Evolutionary conservation across 495 filamentous ascomycete species (phyloP).

Genomic region (Acidiella bohemica): DNA sequence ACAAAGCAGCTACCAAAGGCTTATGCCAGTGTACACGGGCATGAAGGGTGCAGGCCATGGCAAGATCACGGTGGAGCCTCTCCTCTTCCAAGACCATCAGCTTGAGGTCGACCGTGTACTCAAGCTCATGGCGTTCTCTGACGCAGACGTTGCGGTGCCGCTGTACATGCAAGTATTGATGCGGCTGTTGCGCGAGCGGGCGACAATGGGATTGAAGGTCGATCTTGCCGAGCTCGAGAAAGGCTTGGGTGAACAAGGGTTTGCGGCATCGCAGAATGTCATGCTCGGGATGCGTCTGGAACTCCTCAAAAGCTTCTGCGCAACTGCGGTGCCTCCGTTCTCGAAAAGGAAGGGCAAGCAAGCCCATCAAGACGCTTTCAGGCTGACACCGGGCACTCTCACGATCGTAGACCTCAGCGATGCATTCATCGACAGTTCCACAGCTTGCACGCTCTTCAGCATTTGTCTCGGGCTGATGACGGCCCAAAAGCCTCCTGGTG

Average conservation of each 20-base stretch:
- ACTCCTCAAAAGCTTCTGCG: conserved; percentile 34
- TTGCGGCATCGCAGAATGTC: conserved; percentile 30
- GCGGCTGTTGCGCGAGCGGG: conserved; percentile 41
- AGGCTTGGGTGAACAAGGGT: conserved; percentile 24
- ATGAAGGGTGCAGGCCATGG: conserved; percentile 3
- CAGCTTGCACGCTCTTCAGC: conserved; percentile 56
- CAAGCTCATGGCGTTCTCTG: conserved; percentile 51
- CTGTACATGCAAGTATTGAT: conserved; percentile 44
- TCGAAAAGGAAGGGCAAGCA: background rate
- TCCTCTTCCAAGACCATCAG: conserved; percentile 43
- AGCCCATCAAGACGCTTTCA: conserved; percentile 19
- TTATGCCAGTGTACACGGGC: conserved; percentile 28
- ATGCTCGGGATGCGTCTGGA: conserved; percentile 32
- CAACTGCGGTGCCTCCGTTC: background rate
- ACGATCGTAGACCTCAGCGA: conserved; percentile 67
- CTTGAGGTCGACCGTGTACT: conserved; percentile 53
- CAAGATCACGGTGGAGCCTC: conserved; percentile 32
- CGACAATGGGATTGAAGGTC: conserved; percentile 36
- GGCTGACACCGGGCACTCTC: conserved; percentile 37
- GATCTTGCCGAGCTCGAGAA: conserved; percentile 41
- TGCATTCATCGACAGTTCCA: conserved; percentile 52
- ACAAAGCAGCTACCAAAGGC: conserved; percentile 41
- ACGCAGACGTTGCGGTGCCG: conserved; percentile 34
- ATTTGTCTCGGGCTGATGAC: conserved; percentile 38
- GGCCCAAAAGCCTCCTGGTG: conserved; percentile 13